These are phyloP conservation scores for Sarocladium brachiariae DNA, from an alignment of 2,329 filamentous ascomycete species.

Conservation along the genomic window DNA sequence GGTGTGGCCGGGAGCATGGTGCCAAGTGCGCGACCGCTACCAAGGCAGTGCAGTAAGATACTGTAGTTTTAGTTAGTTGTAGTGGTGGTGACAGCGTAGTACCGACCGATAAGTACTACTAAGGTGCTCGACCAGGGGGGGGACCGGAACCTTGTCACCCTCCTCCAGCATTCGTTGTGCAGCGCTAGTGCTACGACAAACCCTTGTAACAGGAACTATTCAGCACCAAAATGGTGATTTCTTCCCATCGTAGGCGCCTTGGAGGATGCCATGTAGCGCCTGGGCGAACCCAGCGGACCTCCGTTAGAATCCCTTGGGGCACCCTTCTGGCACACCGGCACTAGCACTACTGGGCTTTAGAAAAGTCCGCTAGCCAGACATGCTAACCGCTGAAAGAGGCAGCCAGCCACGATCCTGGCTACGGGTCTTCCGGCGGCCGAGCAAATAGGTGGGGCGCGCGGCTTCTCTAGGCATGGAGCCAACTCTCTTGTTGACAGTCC, in stretches of 20 bases:
- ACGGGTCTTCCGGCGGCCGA: slow-evolving; percentile 8
- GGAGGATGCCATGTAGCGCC: not conserved
- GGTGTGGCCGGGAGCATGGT: slow-evolving; percentile 1
- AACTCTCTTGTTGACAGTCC: not conserved
- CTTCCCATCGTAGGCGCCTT: not conserved
- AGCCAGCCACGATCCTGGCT: not conserved
- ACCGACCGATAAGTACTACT: too few species aligned
- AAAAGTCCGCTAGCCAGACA: not conserved
- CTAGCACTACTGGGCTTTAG: not conserved
- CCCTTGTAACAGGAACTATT: not conserved
- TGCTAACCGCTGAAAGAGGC: slow-evolving; percentile 8
- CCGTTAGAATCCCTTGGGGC: not conserved
- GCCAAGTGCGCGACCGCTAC: too few species aligned
- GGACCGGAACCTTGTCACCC: slow-evolving; percentile 5
- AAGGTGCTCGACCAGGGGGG: not conserved
- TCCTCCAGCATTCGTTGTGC: slow-evolving; percentile 1
- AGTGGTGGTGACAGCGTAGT: too few species aligned
- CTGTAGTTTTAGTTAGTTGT: too few species aligned
- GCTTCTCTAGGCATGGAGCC: not conserved
- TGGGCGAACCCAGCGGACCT: slow-evolving; percentile 4
- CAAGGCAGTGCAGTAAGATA: too few species aligned
- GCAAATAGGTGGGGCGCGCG: not conserved
- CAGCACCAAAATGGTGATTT: not conserved
- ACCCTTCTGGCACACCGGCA: too few species aligned
- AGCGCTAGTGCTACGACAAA: not conserved